Conservation (phyloP, 176 grass and related monocot species). For the Carex parvula region DNA sequence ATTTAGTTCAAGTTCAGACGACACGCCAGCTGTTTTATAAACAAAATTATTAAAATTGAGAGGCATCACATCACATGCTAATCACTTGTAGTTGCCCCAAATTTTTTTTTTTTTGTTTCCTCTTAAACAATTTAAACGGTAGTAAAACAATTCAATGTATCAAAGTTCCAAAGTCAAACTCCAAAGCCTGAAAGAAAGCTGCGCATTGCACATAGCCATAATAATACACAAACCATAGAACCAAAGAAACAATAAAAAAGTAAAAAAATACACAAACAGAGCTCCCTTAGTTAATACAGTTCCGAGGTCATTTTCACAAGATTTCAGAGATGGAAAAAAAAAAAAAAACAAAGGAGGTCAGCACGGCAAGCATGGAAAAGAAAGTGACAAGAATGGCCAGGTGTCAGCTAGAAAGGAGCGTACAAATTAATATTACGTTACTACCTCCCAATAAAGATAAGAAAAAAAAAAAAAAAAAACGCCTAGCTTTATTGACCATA, state of each 20-base stretch:
- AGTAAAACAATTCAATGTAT: not conserved
- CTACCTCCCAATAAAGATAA: constrained; percentile 14
- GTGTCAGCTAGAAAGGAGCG: constrained; percentile 14
- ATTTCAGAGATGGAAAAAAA: not conserved
- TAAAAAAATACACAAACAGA: not conserved
- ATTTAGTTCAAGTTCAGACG: not conserved
- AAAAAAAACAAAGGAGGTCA: not conserved
- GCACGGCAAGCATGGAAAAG: constrained; percentile 8
- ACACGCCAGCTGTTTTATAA: not conserved
- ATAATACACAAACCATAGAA: constrained; percentile 3
- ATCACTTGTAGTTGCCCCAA: not conserved
- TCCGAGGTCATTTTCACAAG: constrained; percentile 24
- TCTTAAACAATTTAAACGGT: not conserved
- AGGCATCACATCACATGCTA: constrained; percentile 14
- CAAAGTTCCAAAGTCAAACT: too few species aligned
- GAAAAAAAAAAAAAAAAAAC: too few species aligned
- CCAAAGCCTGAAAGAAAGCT: too few species aligned
- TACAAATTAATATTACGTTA: constrained; percentile 18
- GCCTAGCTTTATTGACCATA: constrained; percentile 18
- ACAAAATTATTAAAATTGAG: not conserved
- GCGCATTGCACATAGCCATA: too few species aligned
- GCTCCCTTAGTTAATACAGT: not conserved
- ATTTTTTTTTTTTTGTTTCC: not conserved
- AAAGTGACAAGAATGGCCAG: constrained; percentile 14
- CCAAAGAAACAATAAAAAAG: not conserved